Evolutionary conservation across 2,329 filamentous ascomycete genomes (phyloP).

Genomic region (Lizonia empirigonia): DNA sequence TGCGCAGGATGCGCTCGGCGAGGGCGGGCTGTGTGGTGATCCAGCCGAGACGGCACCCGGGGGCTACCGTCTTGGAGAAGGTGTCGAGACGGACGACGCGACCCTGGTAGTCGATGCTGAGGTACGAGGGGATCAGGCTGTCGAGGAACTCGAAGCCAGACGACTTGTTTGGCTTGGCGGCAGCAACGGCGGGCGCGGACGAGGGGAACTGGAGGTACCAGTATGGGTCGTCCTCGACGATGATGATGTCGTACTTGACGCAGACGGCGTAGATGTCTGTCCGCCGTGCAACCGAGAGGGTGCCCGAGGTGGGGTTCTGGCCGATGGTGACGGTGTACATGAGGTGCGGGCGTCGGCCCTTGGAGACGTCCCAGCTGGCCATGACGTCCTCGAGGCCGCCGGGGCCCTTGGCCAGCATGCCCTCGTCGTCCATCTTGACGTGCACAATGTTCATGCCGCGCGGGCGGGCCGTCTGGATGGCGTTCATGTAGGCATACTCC

Average conservation of each 20-base stretch:
- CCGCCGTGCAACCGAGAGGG: conserved; percentile 73
- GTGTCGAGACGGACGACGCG: conserved; percentile 89
- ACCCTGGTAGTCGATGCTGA: conserved; percentile 81
- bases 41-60: conserved; percentile 89
- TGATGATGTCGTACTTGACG: conserved; percentile 84
- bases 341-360: conserved; percentile 77
- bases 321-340: conserved; percentile 93
- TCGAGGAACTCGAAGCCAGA: conserved; percentile 80
- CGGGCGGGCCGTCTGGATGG: conserved; percentile 69
- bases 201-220: conserved; percentile 92
- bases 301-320: conserved; percentile 84
- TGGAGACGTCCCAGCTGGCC: conserved; percentile 77
- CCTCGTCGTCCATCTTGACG: conserved; percentile 76
- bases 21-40: conserved; percentile 82
- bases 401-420: conserved; percentile 75
- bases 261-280: conserved; percentile 81
- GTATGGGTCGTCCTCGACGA: conserved; percentile 93
- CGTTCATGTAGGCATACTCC: conserved; percentile 79
- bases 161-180: conserved; percentile 53
- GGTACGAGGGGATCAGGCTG: conserved; percentile 79
- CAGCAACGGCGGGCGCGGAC: conserved; percentile 54
- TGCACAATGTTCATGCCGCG: conserved; percentile 74
- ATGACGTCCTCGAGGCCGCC: conserved; percentile 79
- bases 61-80: conserved; percentile 91
- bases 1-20: conserved; percentile 73